Base-by-base conservation (phyloP, 257 asterid genomes). In the Solanum chilense region DNA sequence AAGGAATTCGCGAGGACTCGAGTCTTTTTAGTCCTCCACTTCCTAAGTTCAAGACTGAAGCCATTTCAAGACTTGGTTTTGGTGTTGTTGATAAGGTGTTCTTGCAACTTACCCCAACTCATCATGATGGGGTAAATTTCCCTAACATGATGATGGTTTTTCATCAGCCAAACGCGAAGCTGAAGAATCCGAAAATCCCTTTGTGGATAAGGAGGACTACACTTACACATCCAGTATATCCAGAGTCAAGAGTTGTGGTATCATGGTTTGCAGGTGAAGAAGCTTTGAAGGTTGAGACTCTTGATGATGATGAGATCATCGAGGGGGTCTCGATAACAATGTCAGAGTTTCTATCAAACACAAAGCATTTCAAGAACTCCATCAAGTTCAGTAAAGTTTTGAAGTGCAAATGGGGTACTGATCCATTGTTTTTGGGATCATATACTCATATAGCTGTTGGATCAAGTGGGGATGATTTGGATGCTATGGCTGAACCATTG, bases 191-290 rank as follows among this genome's bases (percentile, higher is more conserved):
- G 13, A 88, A 91, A 74, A 92, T 93, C 31, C 99, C 99, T 0
- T 85, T 89, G 25, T 96, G 99, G 99, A 93, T 95, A 81, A 90
- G 98, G 71, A 93, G 87, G 87, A 93, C 99, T 13, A 91, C 97
- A 1, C 87, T 92, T n/a, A 2, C 92, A 3, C 68, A 73, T 83
- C 98, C 98, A 60, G 92, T 96, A 35, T 93, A 96, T 69, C 84
- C 87, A 66, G 89, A 86, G 29, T 94, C 99, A 3, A 91, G 91
- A 31, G 90, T 89, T 3, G 87, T 94, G 3, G 52, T 95, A 12
- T 87, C 98, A 7, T 96, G 98, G 98, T 94, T 96, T 85, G 94
- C 99, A 2, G 99, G 99, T 5, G 87, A 93, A 68, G 97, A 96
- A 73, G 99, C 99, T 5, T 86, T 96, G 62, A 90, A 95, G 20